A percentile compares a stretch with the other conserved stretches of the same genome.
phyloP scores from a whole-genome alignment of 441 rosid genomes.

The Codiaeum variegatum region DNA sequence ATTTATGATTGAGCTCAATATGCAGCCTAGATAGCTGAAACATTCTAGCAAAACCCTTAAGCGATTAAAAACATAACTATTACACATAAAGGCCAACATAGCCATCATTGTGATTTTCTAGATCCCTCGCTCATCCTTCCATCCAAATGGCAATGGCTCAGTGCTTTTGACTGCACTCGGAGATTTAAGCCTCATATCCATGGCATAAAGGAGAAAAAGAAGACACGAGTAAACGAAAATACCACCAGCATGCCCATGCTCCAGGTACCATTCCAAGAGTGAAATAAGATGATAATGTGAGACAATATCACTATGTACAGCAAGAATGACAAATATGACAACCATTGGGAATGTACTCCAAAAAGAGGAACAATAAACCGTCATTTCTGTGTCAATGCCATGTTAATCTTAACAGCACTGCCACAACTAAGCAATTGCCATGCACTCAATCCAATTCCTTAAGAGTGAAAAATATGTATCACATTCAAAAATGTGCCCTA shows the following conservation, averaged over 20 bases:
- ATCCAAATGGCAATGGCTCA: not conserved
- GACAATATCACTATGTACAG: not conserved
- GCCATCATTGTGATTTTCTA: slow-evolving; percentile 5
- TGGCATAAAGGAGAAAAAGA: not conserved
- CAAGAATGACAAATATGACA: not conserved
- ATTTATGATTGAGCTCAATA: not conserved
- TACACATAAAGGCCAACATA: not conserved
- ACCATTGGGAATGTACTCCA: not conserved
- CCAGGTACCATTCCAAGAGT: slow-evolving; percentile 4
- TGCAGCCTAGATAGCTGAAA: slow-evolving; percentile 1
- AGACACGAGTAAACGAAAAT: not conserved
- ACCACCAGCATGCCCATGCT: not conserved
- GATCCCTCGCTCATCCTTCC: slow-evolving; percentile 1
- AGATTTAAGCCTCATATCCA: not conserved
- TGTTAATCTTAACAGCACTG: not conserved
- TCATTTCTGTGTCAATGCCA: not conserved
- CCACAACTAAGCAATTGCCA: slow-evolving; percentile 2
- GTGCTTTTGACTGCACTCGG: not conserved
- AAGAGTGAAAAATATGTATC: not conserved
- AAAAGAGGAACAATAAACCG: not conserved
- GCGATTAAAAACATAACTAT: not conserved
- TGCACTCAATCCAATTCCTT: not conserved
- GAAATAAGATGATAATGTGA: not conserved
- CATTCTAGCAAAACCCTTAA: not conserved
- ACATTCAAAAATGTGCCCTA: not conserved